phyloP scores from a whole-genome alignment of 345 rosid species.

The Gossypium stocksii region DNA sequence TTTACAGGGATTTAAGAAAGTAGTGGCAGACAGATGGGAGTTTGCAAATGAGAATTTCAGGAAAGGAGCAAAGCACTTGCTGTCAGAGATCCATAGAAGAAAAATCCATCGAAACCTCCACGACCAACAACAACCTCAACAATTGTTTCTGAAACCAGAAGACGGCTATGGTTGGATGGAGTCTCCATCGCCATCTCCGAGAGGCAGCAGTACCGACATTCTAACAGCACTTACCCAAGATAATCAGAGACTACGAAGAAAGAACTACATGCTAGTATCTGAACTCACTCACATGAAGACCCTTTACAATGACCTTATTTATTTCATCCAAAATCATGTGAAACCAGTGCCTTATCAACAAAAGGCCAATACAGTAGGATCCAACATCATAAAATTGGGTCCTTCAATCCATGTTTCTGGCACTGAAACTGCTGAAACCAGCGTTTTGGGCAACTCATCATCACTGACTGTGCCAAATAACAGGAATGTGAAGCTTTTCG shows the following conservation, averaged over 20 bases:
- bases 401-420: background rate
- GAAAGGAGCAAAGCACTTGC: constrained; percentile 51
- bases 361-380: background rate
- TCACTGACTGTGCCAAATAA: constrained; percentile 18
- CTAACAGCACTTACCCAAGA: constrained; percentile 45
- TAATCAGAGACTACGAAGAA: constrained; percentile 43
- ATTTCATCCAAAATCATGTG: constrained; percentile 60
- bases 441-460: constrained; percentile 9
- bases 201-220: constrained; percentile 19
- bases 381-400: constrained; percentile 31
- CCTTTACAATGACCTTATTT: constrained; percentile 57
- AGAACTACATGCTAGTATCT: constrained; percentile 47
- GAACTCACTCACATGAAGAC: constrained; percentile 56
- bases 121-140: background rate
- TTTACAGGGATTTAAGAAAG: constrained; percentile 56
- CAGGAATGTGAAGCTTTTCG: constrained; percentile 40
- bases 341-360: constrained; percentile 20
- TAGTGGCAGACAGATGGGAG: constrained; percentile 65
- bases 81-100: constrained; percentile 55
- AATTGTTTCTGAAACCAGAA: constrained; percentile 18
- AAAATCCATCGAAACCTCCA: constrained; percentile 37
- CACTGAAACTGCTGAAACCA: background rate
- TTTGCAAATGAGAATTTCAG: constrained; percentile 55
- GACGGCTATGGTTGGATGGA: constrained; percentile 19
- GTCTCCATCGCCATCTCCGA: constrained; percentile 3